Conservation (phyloP, 495 filamentous ascomycete species). For the Aspergillus incahuasiensis region DNA sequence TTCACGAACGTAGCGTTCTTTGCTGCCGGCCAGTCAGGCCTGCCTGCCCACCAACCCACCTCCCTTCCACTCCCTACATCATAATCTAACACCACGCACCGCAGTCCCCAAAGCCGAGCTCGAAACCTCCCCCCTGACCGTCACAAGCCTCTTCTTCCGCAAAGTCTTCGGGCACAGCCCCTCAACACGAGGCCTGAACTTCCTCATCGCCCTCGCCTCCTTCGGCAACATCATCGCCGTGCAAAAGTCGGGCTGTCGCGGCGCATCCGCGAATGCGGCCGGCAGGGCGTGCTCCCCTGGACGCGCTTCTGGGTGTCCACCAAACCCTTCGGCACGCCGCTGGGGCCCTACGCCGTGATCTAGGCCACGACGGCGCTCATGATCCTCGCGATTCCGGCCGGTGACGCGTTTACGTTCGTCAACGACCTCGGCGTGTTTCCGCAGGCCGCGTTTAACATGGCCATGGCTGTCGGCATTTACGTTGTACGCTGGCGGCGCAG, state of each 20-base stretch:
- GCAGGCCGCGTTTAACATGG: conserved; percentile 44
- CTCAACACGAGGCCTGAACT: conserved; percentile 49
- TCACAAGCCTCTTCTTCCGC: conserved; percentile 55
- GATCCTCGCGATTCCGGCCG: conserved; percentile 61
- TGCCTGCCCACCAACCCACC: not conserved
- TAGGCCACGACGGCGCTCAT: conserved; percentile 56
- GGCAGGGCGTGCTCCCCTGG: conserved; percentile 62
- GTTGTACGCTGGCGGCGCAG: conserved; percentile 49
- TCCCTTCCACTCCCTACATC: not conserved
- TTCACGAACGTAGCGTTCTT: conserved; percentile 61
- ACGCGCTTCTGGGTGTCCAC: conserved; percentile 60
- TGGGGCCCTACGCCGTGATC: conserved; percentile 54
- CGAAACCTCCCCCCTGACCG: conserved; percentile 45
- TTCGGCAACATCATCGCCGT: conserved; percentile 61
- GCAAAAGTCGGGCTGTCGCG: conserved; percentile 52
- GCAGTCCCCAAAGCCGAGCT: conserved; percentile 49
- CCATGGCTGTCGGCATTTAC: conserved; percentile 50
- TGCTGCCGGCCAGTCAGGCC: conserved; percentile 15
- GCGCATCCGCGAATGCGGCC: conserved; percentile 59
- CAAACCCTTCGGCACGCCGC: conserved; percentile 55
- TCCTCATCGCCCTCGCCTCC: conserved; percentile 57
- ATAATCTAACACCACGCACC: not conserved
- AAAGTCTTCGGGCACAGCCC: conserved; percentile 51
- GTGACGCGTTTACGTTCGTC: conserved; percentile 65
- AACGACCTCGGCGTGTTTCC: conserved; percentile 53